These are phyloP conservation scores for Russula griseocarnosa DNA, from an alignment of 768 basidiomycete genomes.

Conservation along the genomic window DNA sequence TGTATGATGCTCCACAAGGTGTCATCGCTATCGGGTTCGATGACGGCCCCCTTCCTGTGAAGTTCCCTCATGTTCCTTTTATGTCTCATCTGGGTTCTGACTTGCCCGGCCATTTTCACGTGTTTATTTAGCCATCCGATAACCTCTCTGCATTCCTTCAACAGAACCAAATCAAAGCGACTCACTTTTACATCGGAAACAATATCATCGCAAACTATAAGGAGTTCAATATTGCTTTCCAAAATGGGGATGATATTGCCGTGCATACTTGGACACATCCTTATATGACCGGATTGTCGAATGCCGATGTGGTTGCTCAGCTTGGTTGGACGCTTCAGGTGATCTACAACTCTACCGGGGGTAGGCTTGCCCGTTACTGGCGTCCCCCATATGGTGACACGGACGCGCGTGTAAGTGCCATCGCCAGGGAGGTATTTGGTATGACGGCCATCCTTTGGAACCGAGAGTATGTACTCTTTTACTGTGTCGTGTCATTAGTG, in stretches of 20 bases:
- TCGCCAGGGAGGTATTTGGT: slow-evolving; percentile 85
- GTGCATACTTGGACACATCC: slow-evolving; percentile 70
- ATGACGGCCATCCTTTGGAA: slow-evolving; percentile 88
- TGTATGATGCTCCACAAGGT: slow-evolving; percentile 42
- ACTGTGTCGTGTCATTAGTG: slow-evolving; percentile 2
- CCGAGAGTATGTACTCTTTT: slow-evolving; percentile 55
- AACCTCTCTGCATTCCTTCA: slow-evolving; percentile 41
- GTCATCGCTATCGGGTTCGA: slow-evolving; percentile 37
- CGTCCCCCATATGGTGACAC: slow-evolving; percentile 84
- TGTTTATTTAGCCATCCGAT: slow-evolving; percentile 29
- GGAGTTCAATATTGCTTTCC: slow-evolving; percentile 37
- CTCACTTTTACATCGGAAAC: slow-evolving; percentile 47
- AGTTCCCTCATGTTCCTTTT: background rate
- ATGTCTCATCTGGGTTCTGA: background rate
- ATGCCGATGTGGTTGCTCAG: slow-evolving; percentile 65
- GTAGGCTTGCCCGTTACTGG: slow-evolving; percentile 74
- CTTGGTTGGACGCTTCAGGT: slow-evolving; percentile 79
- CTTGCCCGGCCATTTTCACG: background rate
- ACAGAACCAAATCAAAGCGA: slow-evolving; percentile 38
- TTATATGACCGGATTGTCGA: slow-evolving; percentile 73
- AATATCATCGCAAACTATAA: slow-evolving; percentile 39
- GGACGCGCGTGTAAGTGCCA: slow-evolving; percentile 78
- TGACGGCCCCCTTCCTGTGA: slow-evolving; percentile 37
- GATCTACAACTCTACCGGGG: slow-evolving; percentile 77
- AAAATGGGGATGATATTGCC: slow-evolving; percentile 39